Evolutionary conservation across 2,329 filamentous ascomycete species (phyloP), one percentile per base, ranked within the genome.

Genomic region (Dothidotthia symphoricarpi): DNA sequence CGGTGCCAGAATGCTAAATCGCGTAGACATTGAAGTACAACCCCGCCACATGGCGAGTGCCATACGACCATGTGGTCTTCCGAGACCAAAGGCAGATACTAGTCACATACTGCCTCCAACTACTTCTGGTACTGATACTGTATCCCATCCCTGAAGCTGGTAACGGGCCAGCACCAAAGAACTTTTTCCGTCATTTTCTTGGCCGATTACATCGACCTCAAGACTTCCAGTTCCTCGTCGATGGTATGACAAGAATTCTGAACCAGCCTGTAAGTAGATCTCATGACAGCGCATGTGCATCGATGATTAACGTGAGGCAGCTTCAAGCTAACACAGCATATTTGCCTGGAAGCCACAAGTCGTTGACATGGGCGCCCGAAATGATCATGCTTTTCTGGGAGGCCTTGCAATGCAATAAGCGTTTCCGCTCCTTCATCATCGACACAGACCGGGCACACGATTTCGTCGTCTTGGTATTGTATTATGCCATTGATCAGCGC

Each of bases 341-440:
- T 64, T 80, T 96, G 2, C 89, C 91, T 0, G 88, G 89, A 4
- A 85, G 84, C 26, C 88, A 94, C 56, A 80, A 85, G 31, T 80
- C 85, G 0, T 74, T 88, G 35, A 88, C 87, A 59, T 95, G 91
- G 76, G 88, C 90, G 0, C 90, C 93, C 2, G 93, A 98, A 68
- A 94, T 94, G 72, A 83, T 97, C 38, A 93, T 96, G 78, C 76
- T 98, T 2, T 96, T 97, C 62, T 98, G 93, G 93, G 93, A 98
- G 71, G 82, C 88, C 25, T 81, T 93, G 4, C 93, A 98, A 67
- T 96, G 91, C 76, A 98, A 98, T 70, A 97, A 95, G 69, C 80
- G 91, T 42, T 98, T 98, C 70, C 80, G 93, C 22, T 88, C 89
- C 1, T 98, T 96, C 67, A 93, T 98, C 57, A 91, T 97, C 47